A percentile compares a stretch with the other conserved stretches of the same genome.
These are phyloP conservation scores for Calocybe cyanea DNA, from an alignment of 768 basidiomycete genomes.

Conservation along the genomic window DNA sequence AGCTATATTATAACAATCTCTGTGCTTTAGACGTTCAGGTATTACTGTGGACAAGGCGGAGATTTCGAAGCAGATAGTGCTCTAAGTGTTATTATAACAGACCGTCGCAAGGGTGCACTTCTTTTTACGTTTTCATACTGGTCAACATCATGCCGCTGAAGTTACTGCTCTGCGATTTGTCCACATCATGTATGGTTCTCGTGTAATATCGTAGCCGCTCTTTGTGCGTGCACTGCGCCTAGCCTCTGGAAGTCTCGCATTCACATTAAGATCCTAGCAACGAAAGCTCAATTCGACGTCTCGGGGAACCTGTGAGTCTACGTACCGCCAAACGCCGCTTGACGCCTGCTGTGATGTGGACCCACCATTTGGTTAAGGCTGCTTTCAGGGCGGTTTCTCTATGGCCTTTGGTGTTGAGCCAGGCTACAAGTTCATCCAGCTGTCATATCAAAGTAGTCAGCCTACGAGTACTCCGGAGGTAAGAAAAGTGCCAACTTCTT, in stretches of 20 bases:
- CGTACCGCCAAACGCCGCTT: slow-evolving; percentile 72
- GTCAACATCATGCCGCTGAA: slow-evolving; percentile 28
- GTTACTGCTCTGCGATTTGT: slow-evolving; percentile 71
- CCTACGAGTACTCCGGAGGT: background rate
- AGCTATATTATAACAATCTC: slow-evolving; percentile 7
- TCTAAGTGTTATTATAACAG: background rate
- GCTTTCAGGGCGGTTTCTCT: slow-evolving; percentile 82
- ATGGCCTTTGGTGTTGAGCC: slow-evolving; percentile 91
- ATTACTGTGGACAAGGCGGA: slow-evolving; percentile 11
- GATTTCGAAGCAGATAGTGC: slow-evolving; percentile 1
- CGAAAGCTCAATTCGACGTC: slow-evolving; percentile 9
- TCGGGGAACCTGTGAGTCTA: slow-evolving; percentile 12
- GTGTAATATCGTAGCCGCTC: slow-evolving; percentile 58
- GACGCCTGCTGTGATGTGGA: slow-evolving; percentile 76
- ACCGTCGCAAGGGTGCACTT: background rate
- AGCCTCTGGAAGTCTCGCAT: slow-evolving; percentile 71
- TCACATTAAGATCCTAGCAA: slow-evolving; percentile 63
- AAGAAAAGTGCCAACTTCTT: slow-evolving; percentile 60
- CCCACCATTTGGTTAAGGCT: slow-evolving; percentile 77
- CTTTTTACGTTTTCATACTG: background rate
- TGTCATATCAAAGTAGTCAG: slow-evolving; percentile 28
- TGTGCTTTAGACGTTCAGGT: slow-evolving; percentile 9
- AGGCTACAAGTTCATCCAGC: slow-evolving; percentile 80
- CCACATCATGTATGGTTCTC: slow-evolving; percentile 89
- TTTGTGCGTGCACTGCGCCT: slow-evolving; percentile 75